Evolutionary conservation across 257 asterid species (phyloP).

Genomic region (Linaria vulgaris): DNA sequence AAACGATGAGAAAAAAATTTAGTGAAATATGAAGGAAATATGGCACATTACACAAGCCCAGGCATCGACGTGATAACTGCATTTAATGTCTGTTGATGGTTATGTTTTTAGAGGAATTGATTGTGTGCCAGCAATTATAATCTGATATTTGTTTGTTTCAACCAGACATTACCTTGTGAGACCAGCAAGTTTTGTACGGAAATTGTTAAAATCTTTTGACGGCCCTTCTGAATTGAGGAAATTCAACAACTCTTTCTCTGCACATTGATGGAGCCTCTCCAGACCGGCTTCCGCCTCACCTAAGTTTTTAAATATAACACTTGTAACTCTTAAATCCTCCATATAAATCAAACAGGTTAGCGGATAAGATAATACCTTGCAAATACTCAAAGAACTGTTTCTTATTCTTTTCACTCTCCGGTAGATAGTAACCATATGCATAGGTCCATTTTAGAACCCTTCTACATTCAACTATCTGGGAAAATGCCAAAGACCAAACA

Average conservation of each 20-base stretch:
- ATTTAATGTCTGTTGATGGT: no score
- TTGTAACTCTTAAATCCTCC: conserved; percentile 7
- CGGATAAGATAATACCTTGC: conserved; percentile 63
- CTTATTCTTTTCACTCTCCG: conserved; percentile 62
- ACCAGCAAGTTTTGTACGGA: conserved; percentile 95
- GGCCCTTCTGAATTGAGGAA: conserved; percentile 60
- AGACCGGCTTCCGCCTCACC: conserved; percentile 99
- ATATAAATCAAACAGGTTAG: conserved; percentile 16
- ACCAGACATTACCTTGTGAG: conserved; percentile 69
- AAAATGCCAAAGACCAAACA: background rate
- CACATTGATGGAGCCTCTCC: conserved; percentile 99
- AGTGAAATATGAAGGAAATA: background rate
- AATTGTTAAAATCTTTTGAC: conserved; percentile 78
- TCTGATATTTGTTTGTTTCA: conserved; percentile 20
- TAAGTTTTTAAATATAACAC: conserved; percentile 26
- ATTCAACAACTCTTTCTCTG: conserved; percentile 79
- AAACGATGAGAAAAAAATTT: background rate
- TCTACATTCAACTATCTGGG: conserved; percentile 97
- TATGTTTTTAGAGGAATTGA: no score
- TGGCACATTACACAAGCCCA: no score
- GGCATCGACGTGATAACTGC: background rate
- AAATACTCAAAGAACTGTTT: conserved; percentile 91
- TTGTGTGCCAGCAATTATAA: background rate
- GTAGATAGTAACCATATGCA: conserved; percentile 89
- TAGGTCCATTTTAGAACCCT: conserved; percentile 98